Base-by-base conservation (phyloP, 352 stramenopile genomes). In the Pythium vanterpoolii region DNA sequence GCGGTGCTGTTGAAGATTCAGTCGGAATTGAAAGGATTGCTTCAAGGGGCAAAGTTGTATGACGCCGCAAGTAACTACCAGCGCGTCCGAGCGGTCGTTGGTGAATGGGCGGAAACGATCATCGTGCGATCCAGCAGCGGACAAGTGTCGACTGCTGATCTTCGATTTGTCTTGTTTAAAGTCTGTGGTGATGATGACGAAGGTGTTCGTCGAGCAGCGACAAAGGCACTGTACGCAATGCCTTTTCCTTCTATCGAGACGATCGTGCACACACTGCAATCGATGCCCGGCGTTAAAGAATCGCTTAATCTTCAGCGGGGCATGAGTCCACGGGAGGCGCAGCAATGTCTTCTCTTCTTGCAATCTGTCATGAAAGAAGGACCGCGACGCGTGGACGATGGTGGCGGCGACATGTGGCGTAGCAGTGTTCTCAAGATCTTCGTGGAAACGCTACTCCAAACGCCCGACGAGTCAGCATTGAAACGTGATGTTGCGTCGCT, bases 81-180 rank as follows among this genome's bases (percentile, higher is more conserved):
- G 23, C 81, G 84, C 5, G 78, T 93, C 7, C 77, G 80, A 39
- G 57, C 68, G 44, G 76, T 77, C 1, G 71, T 93, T 45, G 84
- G 74, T 27, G 57, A 65, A 10, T 93, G 84, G 84, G 77, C 72
- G n/a, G 68, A 60, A 39, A 71, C 75, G 23, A 56, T 91, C 13
- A 56, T 56, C 76, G 54, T 4, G 27, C 49, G 8, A 26, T 52
- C 72, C 6, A 58, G 72, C 14, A 23, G 8, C 39, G 44, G 33
- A 5, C 34, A 66, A 83, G 10, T 16, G 5, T 34, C 40, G 14
- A 31, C 47, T 40, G 44, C 52, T 19, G 51, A 66, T 7, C 73
- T 93, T 45, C 84, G 84, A 4, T 84, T 90, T 45, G 74, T 80
- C 3, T 64, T 90, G 1, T 57, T 93, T 24, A 73, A 71, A 19